Evolutionary conservation across 345 rosid genomes (phyloP).

Genomic region (Angophora floribunda): DNA sequence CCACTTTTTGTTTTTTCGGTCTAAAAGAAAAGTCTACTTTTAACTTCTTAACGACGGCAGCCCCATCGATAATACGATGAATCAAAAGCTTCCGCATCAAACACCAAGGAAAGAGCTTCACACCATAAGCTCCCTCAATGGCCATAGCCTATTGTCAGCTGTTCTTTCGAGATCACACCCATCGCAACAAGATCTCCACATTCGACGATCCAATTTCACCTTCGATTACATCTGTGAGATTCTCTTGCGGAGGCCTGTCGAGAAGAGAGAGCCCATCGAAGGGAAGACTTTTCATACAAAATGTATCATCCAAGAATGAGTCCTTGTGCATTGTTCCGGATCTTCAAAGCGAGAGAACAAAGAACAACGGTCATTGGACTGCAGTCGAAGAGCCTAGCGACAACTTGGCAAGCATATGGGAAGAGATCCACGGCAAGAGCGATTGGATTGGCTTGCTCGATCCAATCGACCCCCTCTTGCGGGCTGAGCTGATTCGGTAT

Average conservation of each 20-base stretch:
- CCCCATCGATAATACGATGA: not conserved
- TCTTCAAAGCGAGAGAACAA: not conserved
- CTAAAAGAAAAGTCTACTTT: not conserved
- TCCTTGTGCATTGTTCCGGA: not conserved
- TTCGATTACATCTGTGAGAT: not conserved
- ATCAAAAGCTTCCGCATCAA: not conserved
- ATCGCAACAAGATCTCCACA: not conserved
- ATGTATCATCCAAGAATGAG: not conserved
- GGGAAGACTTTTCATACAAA: not conserved
- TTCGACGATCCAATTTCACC: not conserved
- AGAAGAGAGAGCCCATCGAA: not conserved
- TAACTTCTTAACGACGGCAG: not conserved
- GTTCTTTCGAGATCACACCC: not conserved
- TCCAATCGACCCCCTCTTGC: not conserved
- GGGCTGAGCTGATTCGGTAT: not conserved
- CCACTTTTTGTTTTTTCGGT: no score
- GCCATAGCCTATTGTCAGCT: not conserved
- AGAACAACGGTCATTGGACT: not conserved
- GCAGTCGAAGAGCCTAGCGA: not conserved
- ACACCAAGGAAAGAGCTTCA: not conserved
- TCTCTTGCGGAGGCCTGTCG: not conserved
- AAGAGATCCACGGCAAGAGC: not conserved
- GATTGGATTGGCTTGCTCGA: constrained; percentile 1
- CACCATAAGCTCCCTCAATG: not conserved
- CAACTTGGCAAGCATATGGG: not conserved